A percentile compares a stretch with the other conserved stretches of the same genome.
phyloP scores from a whole-genome alignment of 2,329 filamentous ascomycete genomes.

The Colletotrichum tofieldiae region DNA sequence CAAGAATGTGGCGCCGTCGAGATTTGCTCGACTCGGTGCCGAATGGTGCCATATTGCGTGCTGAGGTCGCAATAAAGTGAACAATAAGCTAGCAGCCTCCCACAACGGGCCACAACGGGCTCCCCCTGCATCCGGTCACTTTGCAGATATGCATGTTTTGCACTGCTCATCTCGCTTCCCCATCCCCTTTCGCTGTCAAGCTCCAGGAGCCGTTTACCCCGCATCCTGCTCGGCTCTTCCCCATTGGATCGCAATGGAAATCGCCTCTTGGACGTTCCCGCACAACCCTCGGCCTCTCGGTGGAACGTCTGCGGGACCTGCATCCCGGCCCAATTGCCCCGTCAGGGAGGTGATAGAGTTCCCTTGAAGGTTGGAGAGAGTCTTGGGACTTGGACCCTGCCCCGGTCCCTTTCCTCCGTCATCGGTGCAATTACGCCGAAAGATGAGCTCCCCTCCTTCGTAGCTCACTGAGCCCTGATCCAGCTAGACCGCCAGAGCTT shows the following conservation, averaged over 20 bases:
- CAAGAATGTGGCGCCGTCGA: not conserved
- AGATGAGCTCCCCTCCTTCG: not conserved
- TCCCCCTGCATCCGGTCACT: constrained; percentile 16
- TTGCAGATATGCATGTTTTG: constrained; percentile 21
- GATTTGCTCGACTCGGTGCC: not conserved
- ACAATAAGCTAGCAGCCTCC: not conserved
- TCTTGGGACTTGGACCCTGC: constrained; percentile 6
- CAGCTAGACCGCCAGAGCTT: not conserved
- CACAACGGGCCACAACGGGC: not conserved
- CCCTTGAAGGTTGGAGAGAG: not conserved
- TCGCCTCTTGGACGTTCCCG: not conserved
- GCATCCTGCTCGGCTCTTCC: constrained; percentile 26
- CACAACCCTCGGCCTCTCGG: constrained; percentile 23
- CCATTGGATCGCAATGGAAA: constrained; percentile 32
- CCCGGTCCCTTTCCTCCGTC: constrained; percentile 26
- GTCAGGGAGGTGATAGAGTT: constrained; percentile 28
- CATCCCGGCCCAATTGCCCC: constrained; percentile 36
- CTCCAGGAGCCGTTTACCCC: constrained; percentile 23
- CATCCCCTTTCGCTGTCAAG: constrained; percentile 10
- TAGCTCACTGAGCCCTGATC: not conserved
- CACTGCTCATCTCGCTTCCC: constrained; percentile 32
- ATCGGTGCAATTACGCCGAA: constrained; percentile 38
- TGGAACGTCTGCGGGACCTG: constrained; percentile 36
- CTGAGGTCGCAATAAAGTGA: constrained; percentile 17
- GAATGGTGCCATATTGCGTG: constrained; percentile 34